phyloP scores from a whole-genome alignment of 2,329 filamentous ascomycete species.

The Periglandula ipomoeae region DNA sequence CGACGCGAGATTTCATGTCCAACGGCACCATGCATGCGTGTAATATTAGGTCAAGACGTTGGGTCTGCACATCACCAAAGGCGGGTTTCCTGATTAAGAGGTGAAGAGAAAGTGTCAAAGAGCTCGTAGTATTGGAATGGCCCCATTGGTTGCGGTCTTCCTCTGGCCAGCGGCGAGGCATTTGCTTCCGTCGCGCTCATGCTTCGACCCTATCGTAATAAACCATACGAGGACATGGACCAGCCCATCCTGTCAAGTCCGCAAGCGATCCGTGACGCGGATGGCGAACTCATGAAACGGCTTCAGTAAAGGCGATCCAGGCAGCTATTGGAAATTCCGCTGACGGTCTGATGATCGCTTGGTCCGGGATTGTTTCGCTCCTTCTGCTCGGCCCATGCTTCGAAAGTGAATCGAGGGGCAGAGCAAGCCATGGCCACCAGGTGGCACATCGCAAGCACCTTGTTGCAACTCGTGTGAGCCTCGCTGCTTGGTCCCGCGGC shows the following conservation, averaged over 20 bases:
- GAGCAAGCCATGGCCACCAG: neutral
- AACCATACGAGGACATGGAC: neutral
- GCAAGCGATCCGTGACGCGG: neutral
- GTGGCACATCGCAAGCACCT: neutral
- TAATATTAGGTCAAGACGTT: neutral
- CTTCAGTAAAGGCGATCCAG: neutral
- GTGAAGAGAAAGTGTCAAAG: neutral
- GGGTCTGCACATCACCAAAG: neutral
- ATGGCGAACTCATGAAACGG: neutral
- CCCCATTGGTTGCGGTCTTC: neutral
- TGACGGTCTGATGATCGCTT: neutral
- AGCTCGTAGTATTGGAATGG: neutral
- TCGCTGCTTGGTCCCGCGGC: slow-evolving; percentile 3
- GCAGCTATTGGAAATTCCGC: no score
- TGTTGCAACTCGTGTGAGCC: neutral
- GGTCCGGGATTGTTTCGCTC: neutral
- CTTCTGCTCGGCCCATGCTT: neutral
- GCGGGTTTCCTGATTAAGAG: neutral
- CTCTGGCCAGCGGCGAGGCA: neutral
- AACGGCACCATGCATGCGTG: neutral
- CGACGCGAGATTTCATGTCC: neutral
- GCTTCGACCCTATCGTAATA: neutral
- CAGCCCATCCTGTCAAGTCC: neutral
- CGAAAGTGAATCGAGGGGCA: neutral
- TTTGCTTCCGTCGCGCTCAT: neutral